Evolutionary conservation across 108 stramenopile species (phyloP), one percentile per base, ranked within the genome.

Genomic region (Cyclotella sp.): DNA sequence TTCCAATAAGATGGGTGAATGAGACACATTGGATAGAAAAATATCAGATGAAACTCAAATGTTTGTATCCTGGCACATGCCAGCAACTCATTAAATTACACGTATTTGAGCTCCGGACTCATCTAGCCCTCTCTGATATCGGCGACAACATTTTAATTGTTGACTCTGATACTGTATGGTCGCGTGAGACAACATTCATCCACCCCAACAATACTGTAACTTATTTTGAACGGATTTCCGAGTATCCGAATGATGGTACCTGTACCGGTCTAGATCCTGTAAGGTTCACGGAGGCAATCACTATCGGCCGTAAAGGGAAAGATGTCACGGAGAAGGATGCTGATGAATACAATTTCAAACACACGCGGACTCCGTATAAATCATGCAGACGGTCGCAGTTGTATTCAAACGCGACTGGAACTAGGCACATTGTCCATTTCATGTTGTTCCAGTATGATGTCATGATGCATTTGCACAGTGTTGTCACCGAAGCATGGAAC

Each of bases 381-480:
- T 63, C 72, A 49, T 80, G 79, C 60, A 39, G 39, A 34, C 61
- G 72, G 3, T 18, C 54, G 10, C n/a, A 66, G 24, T 34, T 34
- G 34, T 69, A 73, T 63, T 57, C 66, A 12, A 54, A 80, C 40
- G 65, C 79, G 8, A 80, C 67, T 29, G 79, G 79, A 16, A 39
- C 19, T 0, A 53, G 79, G 24, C 79, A 80, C 19, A 80, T 80
- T 59, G 68, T 52, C 22, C 79, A 80, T 57, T 64, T 66, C 18
- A 80, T 80, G 79, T 26, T 80, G n/a, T 80, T 80, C 62, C 79
- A 80, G 53, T 63, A 68, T 45, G 79, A 80, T 69, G 79, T 80
- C 3, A 73, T 80, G 79, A 68, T 30, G 60, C 58, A 68, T 45
- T 59, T 80, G 7, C 79, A 80, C 60, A 18, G 19, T 0, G 49